Evolutionary conservation across 768 basidiomycete species (phyloP), one percentile per base, ranked within the genome.

Genomic region (Russula emetica): DNA sequence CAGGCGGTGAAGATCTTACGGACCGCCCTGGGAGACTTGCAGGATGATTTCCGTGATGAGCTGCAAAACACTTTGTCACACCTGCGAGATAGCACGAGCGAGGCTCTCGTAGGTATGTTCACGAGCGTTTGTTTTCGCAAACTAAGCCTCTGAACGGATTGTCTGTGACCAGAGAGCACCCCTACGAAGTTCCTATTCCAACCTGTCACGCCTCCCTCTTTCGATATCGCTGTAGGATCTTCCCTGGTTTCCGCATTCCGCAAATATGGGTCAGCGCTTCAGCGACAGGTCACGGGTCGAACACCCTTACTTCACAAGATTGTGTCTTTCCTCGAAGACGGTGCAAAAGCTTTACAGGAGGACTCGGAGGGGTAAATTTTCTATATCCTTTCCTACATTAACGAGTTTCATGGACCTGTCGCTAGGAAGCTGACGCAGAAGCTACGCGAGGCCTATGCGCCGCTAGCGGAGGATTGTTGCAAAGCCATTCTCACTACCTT

Each of bases 1-100:
- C 80, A 85, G 56, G 82, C 86, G 9, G 71, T 77, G 13, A 74
- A 70, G 14, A 82, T 94, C 9, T 90, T 90, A 87, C 80, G 78
- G 59, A 47, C 74, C 2, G 76, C 76, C 14, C 72, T 91, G 18
- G 70, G 65, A 13, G 70, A 71, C 24, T 76, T 84, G 20, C 77
- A 82, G 54, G 69, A 74, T n/a, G 71, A 73, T 22, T 86, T 90
- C 66, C 70, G 76, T 20, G 66, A 76, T 11, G 73, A 73, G n/a
- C 67, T 89, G 38, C 71, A 68, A 11, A 71, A 75, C 3, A 76
- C 78, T 28, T 68, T 81, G n/a, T 70, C 70, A 3, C 73, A 74
- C 5, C 58, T 80, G 18, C 70, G 67, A 49, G 70, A 74, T 14
- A 66, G 69, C 34, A 52, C 73, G 18, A 69, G 69, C n/a, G 61